Conservation (phyloP, 2,329 filamentous ascomycete species). For the Emergomyces africanus region DNA sequence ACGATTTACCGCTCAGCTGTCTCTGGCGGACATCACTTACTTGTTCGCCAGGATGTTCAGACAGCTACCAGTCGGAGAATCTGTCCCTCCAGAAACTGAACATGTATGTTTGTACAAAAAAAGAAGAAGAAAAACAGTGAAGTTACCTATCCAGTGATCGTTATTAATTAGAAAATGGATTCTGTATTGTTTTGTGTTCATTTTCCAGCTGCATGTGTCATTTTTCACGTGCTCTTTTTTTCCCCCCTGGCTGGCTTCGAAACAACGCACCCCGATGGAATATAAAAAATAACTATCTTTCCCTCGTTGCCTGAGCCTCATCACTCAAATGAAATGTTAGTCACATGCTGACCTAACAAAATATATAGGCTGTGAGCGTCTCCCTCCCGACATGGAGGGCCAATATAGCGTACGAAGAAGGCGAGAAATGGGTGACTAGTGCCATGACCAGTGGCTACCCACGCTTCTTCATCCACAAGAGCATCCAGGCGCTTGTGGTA, state of each 20-base stretch:
- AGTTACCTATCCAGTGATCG: neutral
- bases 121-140: neutral
- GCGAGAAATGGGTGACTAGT: constrained; percentile 69
- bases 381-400: constrained; percentile 87
- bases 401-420: constrained; percentile 91
- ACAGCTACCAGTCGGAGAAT: constrained; percentile 43
- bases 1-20: neutral
- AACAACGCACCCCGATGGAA: neutral
- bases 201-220: neutral
- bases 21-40: neutral
- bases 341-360: constrained; percentile 3
- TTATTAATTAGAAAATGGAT: neutral
- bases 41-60: constrained; percentile 21
- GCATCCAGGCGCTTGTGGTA: constrained; percentile 59
- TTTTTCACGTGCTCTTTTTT: neutral
- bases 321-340: neutral
- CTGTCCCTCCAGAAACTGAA: constrained; percentile 64
- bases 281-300: neutral
- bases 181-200: neutral
- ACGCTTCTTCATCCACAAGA: constrained; percentile 83
- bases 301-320: neutral
- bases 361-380: constrained; percentile 80
- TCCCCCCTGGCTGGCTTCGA: neutral
- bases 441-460: constrained; percentile 89
- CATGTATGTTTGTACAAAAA: constrained; percentile 52